Percentiles rank a stretch among this genome's conserved stretches.
phyloP scores from a whole-genome alignment of 1,139 yeast genomes.

The Saccharomycopsis phalli region DNA sequence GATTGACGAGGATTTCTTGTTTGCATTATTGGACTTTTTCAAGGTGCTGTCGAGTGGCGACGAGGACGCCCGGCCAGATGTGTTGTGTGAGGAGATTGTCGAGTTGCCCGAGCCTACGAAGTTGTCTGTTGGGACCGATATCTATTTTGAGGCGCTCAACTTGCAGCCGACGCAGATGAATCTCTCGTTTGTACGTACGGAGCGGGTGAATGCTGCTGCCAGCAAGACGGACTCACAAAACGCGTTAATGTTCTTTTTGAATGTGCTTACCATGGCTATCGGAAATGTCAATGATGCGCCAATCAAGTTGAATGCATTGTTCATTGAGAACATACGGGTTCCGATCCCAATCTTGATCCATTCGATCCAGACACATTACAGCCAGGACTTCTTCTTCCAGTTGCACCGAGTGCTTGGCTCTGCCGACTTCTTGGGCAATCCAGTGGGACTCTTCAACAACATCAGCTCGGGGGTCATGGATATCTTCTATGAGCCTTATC shows the following conservation, averaged over 20 bases:
- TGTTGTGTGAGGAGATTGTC: conserved; percentile 44
- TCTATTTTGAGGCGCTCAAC: conserved; percentile 88
- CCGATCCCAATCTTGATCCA: conserved; percentile 69
- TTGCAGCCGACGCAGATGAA: conserved; percentile 87
- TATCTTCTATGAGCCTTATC: conserved; percentile 94
- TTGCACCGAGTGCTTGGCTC: conserved; percentile 90
- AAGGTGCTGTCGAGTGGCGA: conserved; percentile 53
- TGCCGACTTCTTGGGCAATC: conserved; percentile 93
- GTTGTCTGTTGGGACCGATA: conserved; percentile 54
- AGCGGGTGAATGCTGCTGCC: conserved; percentile 54
- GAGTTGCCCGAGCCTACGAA: conserved; percentile 65
- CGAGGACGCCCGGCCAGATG: conserved; percentile 32
- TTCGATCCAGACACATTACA: conserved; percentile 75
- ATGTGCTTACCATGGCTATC: conserved; percentile 89
- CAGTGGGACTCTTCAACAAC: conserved; percentile 91
- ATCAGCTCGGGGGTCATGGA: conserved; percentile 93
- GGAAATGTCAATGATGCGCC: conserved; percentile 98
- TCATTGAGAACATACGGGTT: conserved; percentile 82
- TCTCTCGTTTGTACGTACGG: conserved; percentile 87
- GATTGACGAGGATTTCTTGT: conserved; percentile 86
- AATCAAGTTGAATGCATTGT: conserved; percentile 74
- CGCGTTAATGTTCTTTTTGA: conserved; percentile 64
- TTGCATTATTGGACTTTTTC: conserved; percentile 72
- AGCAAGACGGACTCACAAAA: conserved; percentile 52
- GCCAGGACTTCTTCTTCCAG: conserved; percentile 88